Evolutionary conservation across 1,284 basidiomycete genomes (phyloP).

Genomic region (Grifola frondosa): DNA sequence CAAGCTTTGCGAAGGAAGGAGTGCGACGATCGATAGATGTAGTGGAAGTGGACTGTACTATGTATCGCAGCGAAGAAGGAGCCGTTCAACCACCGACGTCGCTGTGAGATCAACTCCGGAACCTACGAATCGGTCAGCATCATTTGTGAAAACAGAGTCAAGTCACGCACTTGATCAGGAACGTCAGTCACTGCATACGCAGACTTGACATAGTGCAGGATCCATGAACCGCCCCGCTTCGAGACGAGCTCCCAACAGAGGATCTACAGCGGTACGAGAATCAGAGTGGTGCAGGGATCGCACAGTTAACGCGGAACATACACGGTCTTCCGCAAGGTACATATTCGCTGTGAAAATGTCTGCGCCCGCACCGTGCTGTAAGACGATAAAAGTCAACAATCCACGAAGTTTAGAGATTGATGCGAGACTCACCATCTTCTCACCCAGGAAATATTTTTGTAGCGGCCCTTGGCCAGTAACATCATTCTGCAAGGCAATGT

Average conservation of each 20-base stretch:
- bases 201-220: constrained; percentile 91
- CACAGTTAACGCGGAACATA: no score
- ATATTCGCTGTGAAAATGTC: constrained; percentile 94
- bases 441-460: constrained; percentile 93
- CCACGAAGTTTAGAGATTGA: neutral
- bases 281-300: neutral
- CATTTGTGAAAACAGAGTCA: neutral
- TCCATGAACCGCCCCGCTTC: constrained; percentile 85
- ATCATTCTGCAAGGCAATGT: constrained; percentile 91
- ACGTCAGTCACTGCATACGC: constrained; percentile 93
- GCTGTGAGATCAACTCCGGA: constrained; percentile 89
- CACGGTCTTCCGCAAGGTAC: constrained; percentile 90
- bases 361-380: constrained; percentile 76
- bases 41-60: constrained; percentile 87
- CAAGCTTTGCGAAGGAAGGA: constrained; percentile 83
- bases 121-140: constrained; percentile 42
- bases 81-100: constrained; percentile 94
- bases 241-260: constrained; percentile 94
- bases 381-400: constrained; percentile 1
- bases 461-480: constrained; percentile 80
- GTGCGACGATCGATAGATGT: constrained; percentile 90
- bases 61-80: constrained; percentile 96
- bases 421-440: constrained; percentile 67
- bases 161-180: constrained; percentile 70
- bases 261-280: constrained; percentile 50